Conservation (phyloP, 768 basidiomycete species). For the Auricularia cornea region DNA sequence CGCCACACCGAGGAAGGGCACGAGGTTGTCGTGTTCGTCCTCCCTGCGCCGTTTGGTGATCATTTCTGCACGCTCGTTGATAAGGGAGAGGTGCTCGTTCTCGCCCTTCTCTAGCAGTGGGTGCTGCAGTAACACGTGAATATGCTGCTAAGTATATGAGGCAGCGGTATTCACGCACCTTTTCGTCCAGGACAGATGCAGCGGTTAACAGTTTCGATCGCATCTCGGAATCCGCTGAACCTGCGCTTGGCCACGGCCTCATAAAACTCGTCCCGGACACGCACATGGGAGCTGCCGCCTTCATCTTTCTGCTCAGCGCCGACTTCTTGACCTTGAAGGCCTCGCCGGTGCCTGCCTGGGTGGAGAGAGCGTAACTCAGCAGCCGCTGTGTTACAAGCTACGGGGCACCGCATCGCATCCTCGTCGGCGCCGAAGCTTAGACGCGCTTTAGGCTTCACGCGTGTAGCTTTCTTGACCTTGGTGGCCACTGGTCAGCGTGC, state of each 20-base stretch:
- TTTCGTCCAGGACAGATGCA: constrained; percentile 78
- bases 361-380: constrained; percentile 19
- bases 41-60: constrained; percentile 53
- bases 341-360: constrained; percentile 51
- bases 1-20: constrained; percentile 53
- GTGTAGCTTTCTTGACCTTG: constrained; percentile 63
- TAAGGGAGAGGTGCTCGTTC: constrained; percentile 59
- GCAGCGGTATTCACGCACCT: too few species aligned
- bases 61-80: constrained; percentile 68
- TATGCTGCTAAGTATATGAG: too few species aligned
- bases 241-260: constrained; percentile 71
- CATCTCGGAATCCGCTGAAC: constrained; percentile 71
- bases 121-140: constrained; percentile 39
- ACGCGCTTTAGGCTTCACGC: constrained; percentile 53
- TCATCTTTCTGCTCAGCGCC: constrained; percentile 52
- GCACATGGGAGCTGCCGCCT: not conserved
- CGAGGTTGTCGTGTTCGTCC: constrained; percentile 78
- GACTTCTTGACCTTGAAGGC: constrained; percentile 78
- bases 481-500: constrained; percentile 47
- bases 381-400: constrained; percentile 10
- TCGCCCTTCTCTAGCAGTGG: constrained; percentile 72
- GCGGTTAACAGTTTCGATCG: constrained; percentile 78
- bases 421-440: constrained; percentile 71
- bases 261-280: too few species aligned
- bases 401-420: constrained; percentile 45